Percentiles rank a stretch among this genome's conserved stretches.
phyloP scores from a whole-genome alignment of 2,329 filamentous ascomycete species.

The Cladosporium colombiae region DNA sequence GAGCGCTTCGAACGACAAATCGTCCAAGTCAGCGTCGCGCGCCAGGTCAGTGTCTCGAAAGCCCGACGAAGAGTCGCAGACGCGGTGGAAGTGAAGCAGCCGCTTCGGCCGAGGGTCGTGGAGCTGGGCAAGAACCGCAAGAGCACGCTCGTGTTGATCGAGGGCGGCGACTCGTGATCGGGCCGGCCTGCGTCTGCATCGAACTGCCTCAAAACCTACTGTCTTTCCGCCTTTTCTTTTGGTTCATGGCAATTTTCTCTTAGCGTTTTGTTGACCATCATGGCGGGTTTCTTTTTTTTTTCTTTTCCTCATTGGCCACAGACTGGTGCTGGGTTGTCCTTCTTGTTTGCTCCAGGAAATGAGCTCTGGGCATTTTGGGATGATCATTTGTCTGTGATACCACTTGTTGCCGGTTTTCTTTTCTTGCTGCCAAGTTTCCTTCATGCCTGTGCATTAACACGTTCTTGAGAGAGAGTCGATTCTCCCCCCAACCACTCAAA shows the following conservation, averaged over 20 bases:
- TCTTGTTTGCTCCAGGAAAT: not conserved
- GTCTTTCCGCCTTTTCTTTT: not conserved
- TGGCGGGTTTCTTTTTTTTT: not conserved
- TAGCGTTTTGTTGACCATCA: not conserved
- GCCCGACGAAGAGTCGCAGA: conserved; percentile 15
- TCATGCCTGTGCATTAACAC: not conserved
- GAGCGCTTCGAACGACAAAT: conserved; percentile 18
- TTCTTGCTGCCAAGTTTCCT: not conserved
- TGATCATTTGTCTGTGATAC: not conserved
- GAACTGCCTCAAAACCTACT: not conserved
- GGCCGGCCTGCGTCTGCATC: not conserved
- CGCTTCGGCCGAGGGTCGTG: conserved; percentile 35
- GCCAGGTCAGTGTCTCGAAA: conserved; percentile 20
- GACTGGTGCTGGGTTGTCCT: not conserved
- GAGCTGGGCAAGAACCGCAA: conserved; percentile 35
- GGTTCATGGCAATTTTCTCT: not conserved
- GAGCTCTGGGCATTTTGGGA: not conserved
- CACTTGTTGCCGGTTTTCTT: not conserved
- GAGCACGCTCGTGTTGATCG: conserved; percentile 35
- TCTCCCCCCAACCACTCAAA: not conserved
- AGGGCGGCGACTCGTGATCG: conserved; percentile 23
- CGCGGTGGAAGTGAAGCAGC: conserved; percentile 30
- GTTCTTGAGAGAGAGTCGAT: not conserved
- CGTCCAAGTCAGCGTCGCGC: conserved; percentile 20
- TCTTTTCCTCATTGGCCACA: not conserved